Percentiles rank a stretch among this genome's conserved stretches.
phyloP scores from a whole-genome alignment of 208 protist genomes.

The Leishmania martiniquensis region DNA sequence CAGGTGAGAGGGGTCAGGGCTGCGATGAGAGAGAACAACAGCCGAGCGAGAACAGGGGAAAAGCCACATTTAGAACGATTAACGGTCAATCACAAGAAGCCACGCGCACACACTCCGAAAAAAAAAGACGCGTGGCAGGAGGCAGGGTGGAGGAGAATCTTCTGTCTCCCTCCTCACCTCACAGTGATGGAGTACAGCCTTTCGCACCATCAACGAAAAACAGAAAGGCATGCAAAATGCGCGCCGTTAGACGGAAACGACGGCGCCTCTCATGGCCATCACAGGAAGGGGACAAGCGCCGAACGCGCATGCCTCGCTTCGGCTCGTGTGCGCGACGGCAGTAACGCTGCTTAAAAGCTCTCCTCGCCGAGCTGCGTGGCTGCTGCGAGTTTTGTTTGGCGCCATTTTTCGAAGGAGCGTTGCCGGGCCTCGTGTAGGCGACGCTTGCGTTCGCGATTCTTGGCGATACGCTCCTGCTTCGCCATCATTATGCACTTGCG shows the following conservation, averaged over 20 bases:
- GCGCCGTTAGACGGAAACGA: too few species aligned
- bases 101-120: too few species aligned
- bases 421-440: conserved; percentile 71
- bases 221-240: too few species aligned
- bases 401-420: conserved; percentile 83
- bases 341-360: conserved; percentile 8
- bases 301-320: background rate
- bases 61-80: too few species aligned
- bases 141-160: too few species aligned
- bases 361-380: conserved; percentile 40
- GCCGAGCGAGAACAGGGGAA: too few species aligned
- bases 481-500: conserved; percentile 76
- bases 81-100: too few species aligned
- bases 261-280: background rate
- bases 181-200: too few species aligned
- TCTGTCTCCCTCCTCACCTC: too few species aligned
- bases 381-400: conserved; percentile 68
- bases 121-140: too few species aligned
- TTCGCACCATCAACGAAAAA: background rate
- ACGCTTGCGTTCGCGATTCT: conserved; percentile 85
- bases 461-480: conserved; percentile 89
- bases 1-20: too few species aligned
- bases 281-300: background rate
- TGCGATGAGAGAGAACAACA: too few species aligned
- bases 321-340: background rate